Evolutionary conservation across 1,139 yeast genomes (phyloP).

Genomic region (Protomyces inundatus): DNA sequence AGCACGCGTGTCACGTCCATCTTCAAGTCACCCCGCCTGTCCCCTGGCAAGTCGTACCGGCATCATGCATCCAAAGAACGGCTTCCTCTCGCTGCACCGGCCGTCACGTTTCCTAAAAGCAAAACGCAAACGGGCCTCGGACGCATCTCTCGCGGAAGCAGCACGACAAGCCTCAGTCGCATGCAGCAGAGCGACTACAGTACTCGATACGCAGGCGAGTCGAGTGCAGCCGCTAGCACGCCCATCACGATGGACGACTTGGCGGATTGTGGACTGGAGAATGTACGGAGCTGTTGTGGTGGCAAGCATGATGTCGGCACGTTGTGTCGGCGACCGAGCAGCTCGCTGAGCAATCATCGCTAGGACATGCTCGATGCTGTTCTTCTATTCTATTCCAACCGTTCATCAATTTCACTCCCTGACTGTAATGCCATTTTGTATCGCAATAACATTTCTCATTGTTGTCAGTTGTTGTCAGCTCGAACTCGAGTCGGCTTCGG

Average conservation of each 20-base stretch:
- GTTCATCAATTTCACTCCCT: no score
- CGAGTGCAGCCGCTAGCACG: neutral
- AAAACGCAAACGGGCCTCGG: no score
- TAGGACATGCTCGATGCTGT: neutral
- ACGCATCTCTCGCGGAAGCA: neutral
- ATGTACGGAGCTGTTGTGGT: conserved; percentile 33
- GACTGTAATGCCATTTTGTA: no score
- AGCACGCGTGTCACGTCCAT: neutral
- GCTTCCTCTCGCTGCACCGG: no score
- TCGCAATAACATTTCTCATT: no score
- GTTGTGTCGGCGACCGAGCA: conserved; percentile 11
- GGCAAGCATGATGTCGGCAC: conserved; percentile 29
- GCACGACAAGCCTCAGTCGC: neutral
- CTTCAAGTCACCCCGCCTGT: neutral
- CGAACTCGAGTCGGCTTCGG: no score
- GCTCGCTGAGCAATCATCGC: conserved; percentile 10
- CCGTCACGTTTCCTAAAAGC: no score
- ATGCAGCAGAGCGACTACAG: neutral
- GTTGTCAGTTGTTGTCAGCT: no score
- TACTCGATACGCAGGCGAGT: neutral
- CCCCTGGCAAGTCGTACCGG: no score
- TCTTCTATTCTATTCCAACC: no score
- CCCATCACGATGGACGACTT: conserved; percentile 22
- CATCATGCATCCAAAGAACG: neutral
- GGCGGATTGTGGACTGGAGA: conserved; percentile 31